Evolutionary conservation across 768 basidiomycete genomes (phyloP).

Genomic region (Phlegmacium glaucopus): DNA sequence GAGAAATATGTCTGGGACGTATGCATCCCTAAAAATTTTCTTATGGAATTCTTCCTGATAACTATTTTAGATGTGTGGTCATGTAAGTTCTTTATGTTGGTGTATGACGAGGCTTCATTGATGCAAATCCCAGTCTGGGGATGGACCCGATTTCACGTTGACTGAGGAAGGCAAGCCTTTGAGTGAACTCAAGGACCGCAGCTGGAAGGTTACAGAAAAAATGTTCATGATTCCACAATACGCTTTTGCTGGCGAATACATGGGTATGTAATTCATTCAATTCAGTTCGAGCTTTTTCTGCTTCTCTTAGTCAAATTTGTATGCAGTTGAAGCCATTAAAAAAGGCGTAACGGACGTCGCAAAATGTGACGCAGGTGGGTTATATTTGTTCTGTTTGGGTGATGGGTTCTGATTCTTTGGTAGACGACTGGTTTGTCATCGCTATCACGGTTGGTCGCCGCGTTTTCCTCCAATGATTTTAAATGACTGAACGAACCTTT

Average conservation of each 20-base stretch:
- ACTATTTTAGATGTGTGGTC: constrained; percentile 53
- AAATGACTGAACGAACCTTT: background rate
- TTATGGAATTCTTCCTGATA: background rate
- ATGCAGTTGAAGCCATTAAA: constrained; percentile 60
- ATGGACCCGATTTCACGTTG: constrained; percentile 52
- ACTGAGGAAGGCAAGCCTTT: constrained; percentile 49
- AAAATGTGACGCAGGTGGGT: constrained; percentile 57
- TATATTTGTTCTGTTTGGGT: background rate
- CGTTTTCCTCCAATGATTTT: constrained; percentile 1
- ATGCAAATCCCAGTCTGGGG: constrained; percentile 49
- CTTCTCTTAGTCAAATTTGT: constrained; percentile 5
- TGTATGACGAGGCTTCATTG: background rate
- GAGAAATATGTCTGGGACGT: constrained; percentile 81
- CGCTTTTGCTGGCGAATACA: constrained; percentile 65
- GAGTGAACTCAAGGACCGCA: constrained; percentile 51
- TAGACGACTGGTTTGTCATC: constrained; percentile 72
- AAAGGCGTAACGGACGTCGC: constrained; percentile 60
- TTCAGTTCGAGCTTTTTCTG: background rate
- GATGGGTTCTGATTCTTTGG: background rate
- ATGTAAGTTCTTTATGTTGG: constrained; percentile 39
- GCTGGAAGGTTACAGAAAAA: constrained; percentile 67
- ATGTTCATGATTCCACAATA: constrained; percentile 69
- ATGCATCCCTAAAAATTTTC: constrained; percentile 22
- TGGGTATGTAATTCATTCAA: constrained; percentile 35
- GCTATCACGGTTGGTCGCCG: constrained; percentile 46